Base-by-base conservation (phyloP, 2,329 filamentous ascomycete genomes). In the Davidsoniella virescens region DNA sequence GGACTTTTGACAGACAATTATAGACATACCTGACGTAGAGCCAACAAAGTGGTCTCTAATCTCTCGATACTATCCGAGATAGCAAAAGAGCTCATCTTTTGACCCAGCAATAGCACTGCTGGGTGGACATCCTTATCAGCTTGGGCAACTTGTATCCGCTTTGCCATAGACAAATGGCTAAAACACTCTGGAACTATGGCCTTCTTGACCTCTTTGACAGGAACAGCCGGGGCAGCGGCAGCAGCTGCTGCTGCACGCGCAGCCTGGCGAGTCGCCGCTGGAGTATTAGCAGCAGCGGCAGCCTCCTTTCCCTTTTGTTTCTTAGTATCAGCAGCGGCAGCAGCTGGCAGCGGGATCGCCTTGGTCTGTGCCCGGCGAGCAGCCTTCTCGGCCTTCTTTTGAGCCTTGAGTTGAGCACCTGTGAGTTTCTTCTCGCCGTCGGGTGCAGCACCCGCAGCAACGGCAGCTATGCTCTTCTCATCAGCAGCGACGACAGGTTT, bases 11-110 rank as follows among this genome's bases (percentile, higher is more conserved):
- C 5, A 9, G n/a, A n/a, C n/a, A 33, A 25, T 17, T 4, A 7
- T 8, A 38, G 14, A 41, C 58, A 16, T 63, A 87, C 87, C 69
- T 82, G 79, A 63, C 94, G 93, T 62, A 98, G 94, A 1, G 86
- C 87, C 56, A 92, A 67, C 43, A 98, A 69, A 58, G 87, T 96
- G 29, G 86, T 84, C 55, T 94, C 82, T 59, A 93, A 81, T 56
- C 92, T 76, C 42, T 87, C 84, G 63, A 84, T 93, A 61, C 87
- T 94, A 56, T 94, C 92, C 59, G 84, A 87, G 53, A 98, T 79
- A 37, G 80, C 76, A 65, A 95, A 96, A 54, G 80, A 81, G 58
- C 82, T 84, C 73, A 96, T 87, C 65, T 95, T 86, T 62, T 96
- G 76, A 7, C 90, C 92, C 44, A 96, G 70, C 1, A 84, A 79